Conservation (phyloP, 495 filamentous ascomycete genomes). For the Talaromyces borbonicus region DNA sequence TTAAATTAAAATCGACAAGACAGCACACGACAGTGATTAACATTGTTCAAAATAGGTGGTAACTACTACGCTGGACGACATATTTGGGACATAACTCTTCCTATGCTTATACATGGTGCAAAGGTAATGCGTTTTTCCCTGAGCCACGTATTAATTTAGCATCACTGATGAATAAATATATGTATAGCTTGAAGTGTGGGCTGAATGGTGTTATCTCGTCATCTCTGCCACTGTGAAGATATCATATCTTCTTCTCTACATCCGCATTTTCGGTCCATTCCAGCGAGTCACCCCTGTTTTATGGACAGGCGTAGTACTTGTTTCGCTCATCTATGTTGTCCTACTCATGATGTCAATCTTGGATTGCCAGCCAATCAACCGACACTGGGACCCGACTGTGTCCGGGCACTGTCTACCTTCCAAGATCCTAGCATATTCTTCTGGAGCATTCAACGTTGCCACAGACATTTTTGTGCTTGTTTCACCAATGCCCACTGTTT, state of each 20-base stretch:
- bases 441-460: slow-evolving; percentile 1
- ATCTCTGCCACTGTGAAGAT: slow-evolving; percentile 1
- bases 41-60: neutral
- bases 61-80: neutral
- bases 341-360: slow-evolving; percentile 2
- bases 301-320: neutral
- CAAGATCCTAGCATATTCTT: neutral
- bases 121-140: neutral
- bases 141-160: too few species aligned
- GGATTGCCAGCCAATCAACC: slow-evolving; percentile 1
- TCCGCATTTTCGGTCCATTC: slow-evolving; percentile 1
- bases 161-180: too few species aligned
- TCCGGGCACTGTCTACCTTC: neutral
- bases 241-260: slow-evolving; percentile 1
- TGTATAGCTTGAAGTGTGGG: slow-evolving; percentile 1
- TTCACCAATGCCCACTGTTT: neutral
- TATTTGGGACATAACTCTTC: slow-evolving; percentile 1
- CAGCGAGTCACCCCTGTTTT: neutral
- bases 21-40: neutral
- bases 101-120: neutral
- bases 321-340: neutral
- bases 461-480: neutral
- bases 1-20: neutral
- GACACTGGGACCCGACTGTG: neutral
- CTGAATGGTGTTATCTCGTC: slow-evolving; percentile 1